Evolutionary conservation across 179 eudicot species (phyloP), one percentile per base, ranked within the genome.

Genomic region (Dionaea muscipula): DNA sequence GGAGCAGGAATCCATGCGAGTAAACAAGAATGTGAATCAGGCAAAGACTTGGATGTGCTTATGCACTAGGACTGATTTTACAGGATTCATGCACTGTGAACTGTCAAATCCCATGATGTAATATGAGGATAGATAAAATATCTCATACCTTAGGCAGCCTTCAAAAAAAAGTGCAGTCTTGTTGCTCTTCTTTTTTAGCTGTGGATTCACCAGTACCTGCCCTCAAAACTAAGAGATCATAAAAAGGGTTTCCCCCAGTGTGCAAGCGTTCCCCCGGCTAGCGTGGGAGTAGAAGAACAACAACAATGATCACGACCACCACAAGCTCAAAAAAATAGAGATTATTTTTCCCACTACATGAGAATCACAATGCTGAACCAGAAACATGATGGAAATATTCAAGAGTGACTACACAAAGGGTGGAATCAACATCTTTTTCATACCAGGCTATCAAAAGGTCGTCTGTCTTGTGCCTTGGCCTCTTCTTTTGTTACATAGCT

Each of bases 371-470:
- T 7, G 35, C 37, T 1, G 40, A 11, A 25, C 31, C n/a, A 33
- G 49, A 60, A 61, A 36, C 45, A 38, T 2, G 3, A 38, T 11
- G 12, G 20, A 57, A 45, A 36, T 22, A n/a, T n/a, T n/a, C n/a
- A n/a, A n/a, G n/a, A n/a, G 22, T 62, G n/a, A 13, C 1, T 28
- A 3, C 35, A 28, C 8, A 28, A n/a, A n/a, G n/a, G 18, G n/a
- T 60, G 25, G 19, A 13, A 16, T 22, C 17, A 14, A 44, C 19
- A 33, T 36, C 20, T 16, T 20, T 18, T 20, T 59, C 63, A 63
- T 79, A 91, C 98, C 94, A 87, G 60, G 68, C 88, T 96, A 71
- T 91, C 94, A 76, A 91, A 91, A 28, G 98, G 75, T 15, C 69
- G 82, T 40, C 96, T 68, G 46, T 79, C 93, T 57, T 78, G 86